Evolutionary conservation across 2,329 filamentous ascomycete genomes (phyloP).

Genomic region (Coniochaeta hoffmannii): DNA sequence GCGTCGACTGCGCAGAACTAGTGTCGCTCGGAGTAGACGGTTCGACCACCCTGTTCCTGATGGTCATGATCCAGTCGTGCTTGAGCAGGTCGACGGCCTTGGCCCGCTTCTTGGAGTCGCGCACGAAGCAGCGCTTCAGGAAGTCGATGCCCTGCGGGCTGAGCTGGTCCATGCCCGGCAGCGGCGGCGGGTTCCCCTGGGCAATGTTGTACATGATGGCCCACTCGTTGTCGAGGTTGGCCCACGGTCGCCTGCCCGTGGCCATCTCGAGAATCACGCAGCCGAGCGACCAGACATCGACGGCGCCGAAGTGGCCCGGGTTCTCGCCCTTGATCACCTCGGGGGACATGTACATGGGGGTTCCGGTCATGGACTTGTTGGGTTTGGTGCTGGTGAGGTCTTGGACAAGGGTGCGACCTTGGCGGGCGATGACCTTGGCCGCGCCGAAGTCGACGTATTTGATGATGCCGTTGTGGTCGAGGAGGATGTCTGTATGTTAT

Average conservation of each 20-base stretch:
- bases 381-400: conserved; percentile 54
- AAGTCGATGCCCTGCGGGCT: conserved; percentile 83
- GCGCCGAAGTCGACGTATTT: conserved; percentile 99
- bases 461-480: conserved; percentile 96
- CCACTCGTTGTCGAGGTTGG: conserved; percentile 96
- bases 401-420: conserved; percentile 77
- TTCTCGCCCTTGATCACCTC: conserved; percentile 93
- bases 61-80: conserved; percentile 80
- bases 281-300: conserved; percentile 93
- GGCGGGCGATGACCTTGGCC: conserved; percentile 90
- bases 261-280: conserved; percentile 98
- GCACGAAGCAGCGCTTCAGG: conserved; percentile 74
- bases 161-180: conserved; percentile 77
- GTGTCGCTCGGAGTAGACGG: conserved; percentile 55
- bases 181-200: conserved; percentile 84
- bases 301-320: conserved; percentile 72
- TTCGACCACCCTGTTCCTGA: conserved; percentile 58
- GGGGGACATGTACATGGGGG: conserved; percentile 99
- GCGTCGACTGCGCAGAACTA: conserved; percentile 28
- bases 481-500: conserved; percentile 64
- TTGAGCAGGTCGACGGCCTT: conserved; percentile 84
- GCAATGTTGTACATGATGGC: conserved; percentile 99
- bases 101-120: conserved; percentile 71
- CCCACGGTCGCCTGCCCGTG: conserved; percentile 89
- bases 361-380: conserved; percentile 93